These are phyloP conservation scores for Stephanodiscus minutulus DNA, from an alignment of 108 stramenopile genomes.

Conservation along the genomic window DNA sequence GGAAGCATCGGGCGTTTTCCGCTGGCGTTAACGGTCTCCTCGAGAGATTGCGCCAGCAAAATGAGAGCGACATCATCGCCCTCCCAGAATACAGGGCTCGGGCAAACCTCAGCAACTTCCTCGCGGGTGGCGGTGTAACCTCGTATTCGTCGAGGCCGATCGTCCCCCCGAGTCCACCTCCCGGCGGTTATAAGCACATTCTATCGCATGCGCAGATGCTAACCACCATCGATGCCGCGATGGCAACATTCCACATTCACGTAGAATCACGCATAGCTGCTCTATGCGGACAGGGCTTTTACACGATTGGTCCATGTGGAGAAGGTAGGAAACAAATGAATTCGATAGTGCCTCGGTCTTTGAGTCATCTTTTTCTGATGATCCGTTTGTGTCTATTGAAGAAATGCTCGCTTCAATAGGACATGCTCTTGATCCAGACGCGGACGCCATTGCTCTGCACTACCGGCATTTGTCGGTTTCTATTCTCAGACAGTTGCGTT, in stretches of 20 bases:
- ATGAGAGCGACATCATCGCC: slow-evolving; percentile 44
- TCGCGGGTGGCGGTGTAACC: slow-evolving; percentile 4
- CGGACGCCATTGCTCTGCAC: slow-evolving; percentile 77
- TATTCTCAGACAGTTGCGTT: slow-evolving; percentile 61
- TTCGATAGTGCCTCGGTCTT: slow-evolving; percentile 8
- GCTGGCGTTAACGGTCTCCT: slow-evolving; percentile 20
- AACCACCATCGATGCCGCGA: slow-evolving; percentile 59
- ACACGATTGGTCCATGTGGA: slow-evolving; percentile 92
- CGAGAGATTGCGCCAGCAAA: slow-evolving; percentile 34
- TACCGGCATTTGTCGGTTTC: slow-evolving; percentile 79
- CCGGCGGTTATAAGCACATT: slow-evolving; percentile 40
- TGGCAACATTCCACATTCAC: slow-evolving; percentile 81
- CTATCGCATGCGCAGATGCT: slow-evolving; percentile 43
- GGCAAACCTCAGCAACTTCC: slow-evolving; percentile 32
- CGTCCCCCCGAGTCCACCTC: slow-evolving; percentile 43
- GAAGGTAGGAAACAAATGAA: slow-evolving; percentile 52
- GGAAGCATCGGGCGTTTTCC: slow-evolving; percentile 12
- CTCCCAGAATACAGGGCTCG: slow-evolving; percentile 54
- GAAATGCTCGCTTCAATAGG: slow-evolving; percentile 61
- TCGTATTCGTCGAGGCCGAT: slow-evolving; percentile 20
- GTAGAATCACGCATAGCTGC: slow-evolving; percentile 81
- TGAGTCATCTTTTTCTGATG: background rate
- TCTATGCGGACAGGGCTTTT: slow-evolving; percentile 77
- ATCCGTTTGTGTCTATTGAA: background rate
- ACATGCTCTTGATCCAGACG: slow-evolving; percentile 42